phyloP scores from a whole-genome alignment of 257 asterid genomes.

The Scutellaria baicalensis region DNA sequence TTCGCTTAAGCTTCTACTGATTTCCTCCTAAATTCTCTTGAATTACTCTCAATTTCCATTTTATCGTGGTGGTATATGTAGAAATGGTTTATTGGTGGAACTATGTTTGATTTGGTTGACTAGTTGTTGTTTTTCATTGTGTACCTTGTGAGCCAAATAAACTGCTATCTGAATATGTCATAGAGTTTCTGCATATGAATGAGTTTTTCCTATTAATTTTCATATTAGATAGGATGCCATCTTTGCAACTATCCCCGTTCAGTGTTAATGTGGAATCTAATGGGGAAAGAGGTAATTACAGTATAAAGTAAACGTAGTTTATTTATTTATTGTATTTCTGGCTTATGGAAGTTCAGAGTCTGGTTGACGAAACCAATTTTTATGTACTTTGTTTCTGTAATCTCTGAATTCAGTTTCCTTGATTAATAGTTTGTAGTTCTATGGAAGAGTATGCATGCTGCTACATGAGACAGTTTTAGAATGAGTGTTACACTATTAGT shows the following conservation, averaged over 20 bases:
- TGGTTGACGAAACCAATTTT: background rate
- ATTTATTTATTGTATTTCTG: background rate
- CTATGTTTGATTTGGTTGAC: background rate
- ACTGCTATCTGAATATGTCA: background rate
- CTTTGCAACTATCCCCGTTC: background rate
- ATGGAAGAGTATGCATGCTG: background rate
- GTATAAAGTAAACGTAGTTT: background rate
- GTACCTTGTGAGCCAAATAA: background rate
- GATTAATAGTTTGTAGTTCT: background rate
- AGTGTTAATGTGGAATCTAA: background rate
- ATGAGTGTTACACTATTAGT: background rate
- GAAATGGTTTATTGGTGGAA: background rate
- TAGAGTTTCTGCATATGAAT: background rate
- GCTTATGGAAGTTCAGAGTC: background rate
- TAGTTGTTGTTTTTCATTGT: background rate
- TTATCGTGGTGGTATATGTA: background rate
- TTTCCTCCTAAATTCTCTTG: background rate
- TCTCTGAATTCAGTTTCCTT: background rate
- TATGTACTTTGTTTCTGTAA: background rate
- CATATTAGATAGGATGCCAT: background rate
- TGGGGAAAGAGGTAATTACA: background rate
- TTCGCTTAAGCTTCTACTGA: background rate
- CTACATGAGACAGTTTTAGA: background rate
- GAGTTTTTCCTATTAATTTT: background rate
- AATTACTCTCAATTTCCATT: background rate